These are phyloP conservation scores for Ascomycota sp. DNA, from an alignment of 2,329 filamentous ascomycete genomes.

Conservation along the genomic window DNA sequence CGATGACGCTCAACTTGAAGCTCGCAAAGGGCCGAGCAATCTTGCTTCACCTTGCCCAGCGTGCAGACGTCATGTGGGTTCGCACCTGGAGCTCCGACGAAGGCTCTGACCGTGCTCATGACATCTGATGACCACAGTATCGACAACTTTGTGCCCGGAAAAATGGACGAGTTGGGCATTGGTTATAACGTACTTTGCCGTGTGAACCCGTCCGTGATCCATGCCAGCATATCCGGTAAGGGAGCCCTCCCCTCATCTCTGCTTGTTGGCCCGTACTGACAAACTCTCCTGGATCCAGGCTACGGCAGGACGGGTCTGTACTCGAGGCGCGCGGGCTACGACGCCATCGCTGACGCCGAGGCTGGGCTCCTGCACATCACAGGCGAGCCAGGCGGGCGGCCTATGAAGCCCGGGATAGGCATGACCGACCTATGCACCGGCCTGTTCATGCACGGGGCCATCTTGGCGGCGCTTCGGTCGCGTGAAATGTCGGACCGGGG, in stretches of 20 bases:
- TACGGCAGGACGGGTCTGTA: constrained; percentile 19
- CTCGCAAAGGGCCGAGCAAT: constrained; percentile 9
- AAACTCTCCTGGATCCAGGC: constrained; percentile 1
- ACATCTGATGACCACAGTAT: constrained; percentile 7
- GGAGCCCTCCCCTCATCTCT: background rate
- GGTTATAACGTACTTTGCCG: constrained; percentile 16
- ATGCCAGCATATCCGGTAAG: constrained; percentile 17
- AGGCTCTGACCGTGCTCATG: no score
- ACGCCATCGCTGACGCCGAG: constrained; percentile 22
- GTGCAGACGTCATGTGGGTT: constrained; percentile 16
- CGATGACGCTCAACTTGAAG: constrained; percentile 14
- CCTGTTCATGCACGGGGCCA: constrained; percentile 22
- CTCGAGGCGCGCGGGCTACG: constrained; percentile 20
- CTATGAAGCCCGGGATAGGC: constrained; percentile 19
- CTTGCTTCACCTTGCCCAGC: constrained; percentile 13
- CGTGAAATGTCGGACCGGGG: constrained; percentile 16
- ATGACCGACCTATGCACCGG: constrained; percentile 23
- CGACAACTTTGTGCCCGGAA: constrained; percentile 23
- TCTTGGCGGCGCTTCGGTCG: constrained; percentile 19
- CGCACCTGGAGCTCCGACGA: no score
- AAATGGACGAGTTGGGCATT: constrained; percentile 17
- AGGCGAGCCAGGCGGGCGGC: constrained; percentile 17
- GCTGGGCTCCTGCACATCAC: constrained; percentile 22
- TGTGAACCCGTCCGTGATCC: constrained; percentile 18
- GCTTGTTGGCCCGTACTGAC: background rate